These are phyloP conservation scores for Aspergillus ustus DNA, from an alignment of 2,329 filamentous ascomycete genomes.

Conservation along the genomic window DNA sequence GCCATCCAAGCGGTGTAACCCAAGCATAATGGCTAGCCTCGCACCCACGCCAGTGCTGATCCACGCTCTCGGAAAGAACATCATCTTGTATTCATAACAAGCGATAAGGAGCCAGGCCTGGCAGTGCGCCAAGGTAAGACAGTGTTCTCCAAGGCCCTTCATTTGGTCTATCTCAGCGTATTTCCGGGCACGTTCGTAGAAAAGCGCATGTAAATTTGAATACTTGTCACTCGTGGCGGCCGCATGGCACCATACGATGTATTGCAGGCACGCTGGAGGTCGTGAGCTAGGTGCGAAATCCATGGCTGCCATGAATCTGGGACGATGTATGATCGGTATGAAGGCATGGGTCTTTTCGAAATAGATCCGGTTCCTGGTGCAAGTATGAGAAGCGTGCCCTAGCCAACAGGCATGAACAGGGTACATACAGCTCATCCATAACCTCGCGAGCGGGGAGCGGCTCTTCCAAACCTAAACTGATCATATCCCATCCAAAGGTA, in stretches of 20 bases:
- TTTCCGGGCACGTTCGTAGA: slow-evolving; percentile 87
- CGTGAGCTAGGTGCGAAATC: slow-evolving; percentile 84
- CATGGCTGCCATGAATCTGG: slow-evolving; percentile 85
- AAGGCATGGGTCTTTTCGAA: slow-evolving; percentile 90
- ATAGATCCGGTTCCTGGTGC: slow-evolving; percentile 74
- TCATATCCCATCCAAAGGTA: slow-evolving; percentile 81
- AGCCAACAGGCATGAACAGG: slow-evolving; percentile 3
- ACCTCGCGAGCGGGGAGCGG: slow-evolving; percentile 76
- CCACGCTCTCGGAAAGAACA: slow-evolving; percentile 97
- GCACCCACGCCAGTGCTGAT: slow-evolving; percentile 82
- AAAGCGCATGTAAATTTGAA: slow-evolving; percentile 76
- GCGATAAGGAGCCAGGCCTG: slow-evolving; percentile 82
- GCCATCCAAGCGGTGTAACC: slow-evolving; percentile 84
- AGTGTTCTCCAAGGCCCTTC: slow-evolving; percentile 86
- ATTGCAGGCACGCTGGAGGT: slow-evolving; percentile 84
- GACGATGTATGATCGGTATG: slow-evolving; percentile 85
- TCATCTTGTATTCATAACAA: slow-evolving; percentile 93
- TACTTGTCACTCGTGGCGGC: slow-evolving; percentile 85
- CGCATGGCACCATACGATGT: slow-evolving; percentile 96
- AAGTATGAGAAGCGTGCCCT: slow-evolving; percentile 22
- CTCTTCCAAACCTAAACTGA: slow-evolving; percentile 81
- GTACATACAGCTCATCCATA: slow-evolving; percentile 77
- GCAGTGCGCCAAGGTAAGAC: slow-evolving; percentile 83
- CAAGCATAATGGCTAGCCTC: slow-evolving; percentile 89
- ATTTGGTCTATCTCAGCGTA: slow-evolving; percentile 90